These are phyloP conservation scores for Taphrina confusa DNA, from an alignment of 1,139 yeast species.

Conservation along the genomic window DNA sequence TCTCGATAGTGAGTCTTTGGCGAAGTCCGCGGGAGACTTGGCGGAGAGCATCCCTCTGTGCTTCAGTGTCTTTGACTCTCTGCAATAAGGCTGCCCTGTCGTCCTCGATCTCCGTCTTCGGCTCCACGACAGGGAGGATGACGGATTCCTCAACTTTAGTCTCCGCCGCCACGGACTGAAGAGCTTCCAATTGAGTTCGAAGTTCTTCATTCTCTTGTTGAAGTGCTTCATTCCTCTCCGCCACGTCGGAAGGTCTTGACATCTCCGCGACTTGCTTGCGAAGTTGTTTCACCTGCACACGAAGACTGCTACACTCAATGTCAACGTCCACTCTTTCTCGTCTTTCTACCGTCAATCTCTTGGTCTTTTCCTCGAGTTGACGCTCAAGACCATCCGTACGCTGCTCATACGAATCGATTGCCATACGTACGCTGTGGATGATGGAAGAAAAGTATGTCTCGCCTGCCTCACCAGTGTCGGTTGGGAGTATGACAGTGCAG, in stretches of 20 bases:
- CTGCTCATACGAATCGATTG: constrained; percentile 21
- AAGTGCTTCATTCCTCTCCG: background rate
- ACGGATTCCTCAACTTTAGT: background rate
- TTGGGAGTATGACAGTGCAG: constrained; percentile 20
- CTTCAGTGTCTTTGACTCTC: constrained; percentile 36
- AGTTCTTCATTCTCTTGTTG: background rate
- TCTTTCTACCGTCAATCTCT: constrained; percentile 7
- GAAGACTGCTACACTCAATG: constrained; percentile 21
- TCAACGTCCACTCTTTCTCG: constrained; percentile 12
- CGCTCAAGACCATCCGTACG: constrained; percentile 10
- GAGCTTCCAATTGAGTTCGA: background rate
- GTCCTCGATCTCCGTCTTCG: constrained; percentile 6
- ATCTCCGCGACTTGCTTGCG: background rate
- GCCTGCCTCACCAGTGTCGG: constrained; percentile 31
- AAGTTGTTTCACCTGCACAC: constrained; percentile 1
- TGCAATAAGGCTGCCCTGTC: constrained; percentile 13
- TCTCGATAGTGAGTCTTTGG: constrained; percentile 37
- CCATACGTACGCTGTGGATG: constrained; percentile 14
- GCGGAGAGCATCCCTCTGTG: constrained; percentile 39
- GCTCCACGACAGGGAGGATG: background rate
- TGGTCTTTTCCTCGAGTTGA: constrained; percentile 16
- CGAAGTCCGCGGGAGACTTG: constrained; percentile 38
- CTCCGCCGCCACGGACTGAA: background rate
- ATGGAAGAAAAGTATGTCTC: constrained; percentile 24
- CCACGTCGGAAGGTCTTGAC: background rate